Evolutionary conservation across 768 basidiomycete species (phyloP), one percentile per base, ranked within the genome.

Genomic region (Termitomyces sp.): DNA sequence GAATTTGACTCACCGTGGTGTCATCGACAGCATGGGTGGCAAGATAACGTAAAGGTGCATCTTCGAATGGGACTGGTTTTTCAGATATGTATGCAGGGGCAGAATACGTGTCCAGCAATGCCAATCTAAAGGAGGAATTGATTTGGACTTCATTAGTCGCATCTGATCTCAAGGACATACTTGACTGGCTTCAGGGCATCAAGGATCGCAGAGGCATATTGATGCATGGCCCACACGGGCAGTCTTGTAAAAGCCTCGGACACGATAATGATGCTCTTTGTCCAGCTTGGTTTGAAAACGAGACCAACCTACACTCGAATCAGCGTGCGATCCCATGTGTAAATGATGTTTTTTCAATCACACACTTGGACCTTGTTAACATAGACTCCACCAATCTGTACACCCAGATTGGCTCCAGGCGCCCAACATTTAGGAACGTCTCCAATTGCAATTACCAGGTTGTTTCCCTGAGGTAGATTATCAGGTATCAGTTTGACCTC

Each of bases 21-120:
- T 60, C 55, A 52, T 62, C 57, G 12, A 64, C 49, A 16, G 63
- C 42, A 18, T 63, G 61, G 0, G 73, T 72, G 5, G 76, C 70
- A 22, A 87, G 77, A 66, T 81, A 86, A 30, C 84, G 80, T 22
- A 86, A 60, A 3, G 85, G 84, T 6, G 83, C 76, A 54, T 75
- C 74, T 42, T 76, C 72, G 49, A 70, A 69, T 0, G 76, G 57
- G 6, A 75, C 66, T 9, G 73, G 69, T 12, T 66, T 60, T 20
- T 62, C 61, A 15, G 76, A 75, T 18, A 81, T 75, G 61, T 86
- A 87, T 5, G 73, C 70, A 12, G 78, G 76, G 16, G 73, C 72
- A 6, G 81, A 68, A 62, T 88, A 87, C 6, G 74, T 70, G 64
- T 86, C 86, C 22, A 87, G 66, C 3, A 86, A 67, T 0, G 76